Base-by-base conservation (phyloP, 1,284 basidiomycete genomes). In the Trichosporon asahii region DNA sequence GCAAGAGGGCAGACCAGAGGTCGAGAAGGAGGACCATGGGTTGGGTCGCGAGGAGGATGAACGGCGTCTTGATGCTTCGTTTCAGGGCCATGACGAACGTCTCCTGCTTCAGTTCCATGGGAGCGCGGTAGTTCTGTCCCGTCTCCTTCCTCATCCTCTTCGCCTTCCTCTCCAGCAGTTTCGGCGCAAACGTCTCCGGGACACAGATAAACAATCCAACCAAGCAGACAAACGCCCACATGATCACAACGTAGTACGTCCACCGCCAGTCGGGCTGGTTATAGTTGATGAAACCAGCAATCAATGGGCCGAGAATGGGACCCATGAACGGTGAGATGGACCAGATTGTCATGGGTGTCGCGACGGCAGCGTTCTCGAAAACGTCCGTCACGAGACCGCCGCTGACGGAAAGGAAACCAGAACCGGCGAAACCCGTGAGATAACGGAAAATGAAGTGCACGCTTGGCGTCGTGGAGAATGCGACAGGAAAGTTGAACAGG, bases 351-450 rank as follows among this genome's bases (percentile, higher is more conserved):
- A 94, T 92, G 0, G 92, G 91, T 88, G 85, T 89, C 65, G 88
- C 90, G 9, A 93, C 89, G 18, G 87, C 84, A 0, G 81, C 77
- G 72, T 91, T 88, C 0, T 84, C 79, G 76, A 92, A 94, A 69
- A 93, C 78, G 79, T 94, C 93, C 23, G 89, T 89, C 21, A 94
- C 88, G 64, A 88, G 90, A 2, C 92, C 92, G 0, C 93, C 93
- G 0, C 90, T 89, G 0, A 94, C 92, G 69, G 88, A 90, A 25
- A 94, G 83, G 80, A 94, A 94, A 0, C 91, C 89, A 0, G 90
- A 85, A 0, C 91, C 86, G 4, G 79, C 80, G 29, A 90, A 87
- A 0, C 92, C 92, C 2, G 87, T 88, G 23, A 91, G 74, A 78
- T 91, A 91, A 3, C 91, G 88, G 75, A 91, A 91, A 74, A 90